phyloP scores from a whole-genome alignment of 345 rosid species.

The Psidium friedrichsthalianum region DNA sequence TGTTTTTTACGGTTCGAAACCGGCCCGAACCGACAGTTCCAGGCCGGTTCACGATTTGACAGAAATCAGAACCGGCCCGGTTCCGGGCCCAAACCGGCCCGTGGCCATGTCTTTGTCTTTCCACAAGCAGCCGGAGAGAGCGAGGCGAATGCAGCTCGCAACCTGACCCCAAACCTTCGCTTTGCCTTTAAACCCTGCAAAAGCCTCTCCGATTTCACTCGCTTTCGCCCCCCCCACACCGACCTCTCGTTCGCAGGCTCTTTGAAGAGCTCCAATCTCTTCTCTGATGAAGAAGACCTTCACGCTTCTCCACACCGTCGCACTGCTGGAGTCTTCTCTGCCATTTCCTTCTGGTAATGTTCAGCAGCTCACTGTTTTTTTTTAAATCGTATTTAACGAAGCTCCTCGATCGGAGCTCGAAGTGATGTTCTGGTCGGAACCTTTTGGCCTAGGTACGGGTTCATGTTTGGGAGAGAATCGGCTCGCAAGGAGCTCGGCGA shows the following conservation, averaged over 20 bases:
- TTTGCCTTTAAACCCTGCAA: background rate
- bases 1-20: too few relatives aligned
- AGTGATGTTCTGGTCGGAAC: background rate
- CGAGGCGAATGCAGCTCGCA: background rate
- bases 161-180: background rate
- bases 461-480: conserved; percentile 88
- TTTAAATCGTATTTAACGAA: too few relatives aligned
- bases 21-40: too few relatives aligned
- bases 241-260: background rate
- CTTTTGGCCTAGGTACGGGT: conserved; percentile 55
- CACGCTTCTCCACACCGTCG: conserved; percentile 63
- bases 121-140: background rate
- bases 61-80: too few relatives aligned
- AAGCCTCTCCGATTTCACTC: background rate
- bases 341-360: conserved; percentile 58
- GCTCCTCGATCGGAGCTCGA: background rate
- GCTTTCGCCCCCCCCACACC: background rate
- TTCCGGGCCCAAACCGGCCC: too few relatives aligned
- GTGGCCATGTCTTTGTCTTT: too few relatives aligned
- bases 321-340: conserved; percentile 80
- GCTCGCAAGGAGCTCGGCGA: conserved; percentile 79
- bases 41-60: too few relatives aligned
- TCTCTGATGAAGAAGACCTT: conserved; percentile 46
- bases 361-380: background rate
- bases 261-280: background rate